Conservation (phyloP, 2,329 filamentous ascomycete genomes). For the Microcyclospora tardicrescens region DNA sequence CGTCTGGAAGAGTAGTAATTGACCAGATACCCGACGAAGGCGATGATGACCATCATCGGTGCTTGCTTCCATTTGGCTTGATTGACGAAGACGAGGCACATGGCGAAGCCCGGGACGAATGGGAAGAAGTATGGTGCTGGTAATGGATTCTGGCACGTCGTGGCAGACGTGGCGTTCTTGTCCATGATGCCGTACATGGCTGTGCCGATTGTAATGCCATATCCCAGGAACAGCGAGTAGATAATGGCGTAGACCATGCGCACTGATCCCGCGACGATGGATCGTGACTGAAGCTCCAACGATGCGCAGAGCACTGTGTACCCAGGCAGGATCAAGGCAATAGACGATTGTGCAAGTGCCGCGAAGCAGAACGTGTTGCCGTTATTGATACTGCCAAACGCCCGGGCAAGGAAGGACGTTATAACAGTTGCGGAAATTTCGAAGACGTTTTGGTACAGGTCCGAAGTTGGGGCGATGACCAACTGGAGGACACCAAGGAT, state of each 20-base stretch:
- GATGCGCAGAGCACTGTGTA: constrained; percentile 39
- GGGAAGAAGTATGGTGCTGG: constrained; percentile 48
- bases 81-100: constrained; percentile 66
- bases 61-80: constrained; percentile 69
- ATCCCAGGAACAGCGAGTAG: constrained; percentile 40
- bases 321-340: constrained; percentile 38
- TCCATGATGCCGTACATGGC: constrained; percentile 38
- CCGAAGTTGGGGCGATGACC: constrained; percentile 58
- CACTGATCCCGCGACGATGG: constrained; percentile 38
- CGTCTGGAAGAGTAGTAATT: constrained; percentile 58
- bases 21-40: constrained; percentile 59
- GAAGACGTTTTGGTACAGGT: constrained; percentile 48
- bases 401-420: constrained; percentile 37
- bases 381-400: constrained; percentile 33
- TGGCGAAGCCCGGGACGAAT: constrained; percentile 60
- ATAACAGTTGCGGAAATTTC: constrained; percentile 37
- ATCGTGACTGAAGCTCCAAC: constrained; percentile 35
- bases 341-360: constrained; percentile 37
- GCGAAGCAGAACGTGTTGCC: constrained; percentile 37
- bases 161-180: constrained; percentile 32
- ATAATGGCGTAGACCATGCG: constrained; percentile 42
- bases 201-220: constrained; percentile 39
- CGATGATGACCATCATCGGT: constrained; percentile 62
- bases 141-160: constrained; percentile 33
- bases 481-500: constrained; percentile 64